These are phyloP conservation scores for Colletotrichum eleusines DNA, from an alignment of 2,329 filamentous ascomycete genomes.

Conservation along the genomic window DNA sequence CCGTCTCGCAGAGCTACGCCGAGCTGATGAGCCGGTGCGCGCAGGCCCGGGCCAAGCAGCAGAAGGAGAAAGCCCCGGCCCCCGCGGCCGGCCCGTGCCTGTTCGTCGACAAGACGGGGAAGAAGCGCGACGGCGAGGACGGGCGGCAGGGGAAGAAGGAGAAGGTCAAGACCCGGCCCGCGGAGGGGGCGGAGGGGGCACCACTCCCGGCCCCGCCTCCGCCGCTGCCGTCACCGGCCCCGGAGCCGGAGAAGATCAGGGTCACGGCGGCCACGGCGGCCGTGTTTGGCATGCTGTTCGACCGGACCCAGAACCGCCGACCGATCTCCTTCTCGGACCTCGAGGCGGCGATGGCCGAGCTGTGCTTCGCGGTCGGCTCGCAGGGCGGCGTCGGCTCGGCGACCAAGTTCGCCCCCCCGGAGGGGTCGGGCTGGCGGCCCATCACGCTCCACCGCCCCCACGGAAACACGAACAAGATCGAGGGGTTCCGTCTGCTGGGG, in stretches of 20 bases:
- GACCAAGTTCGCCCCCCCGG: not conserved
- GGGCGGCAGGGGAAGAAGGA: not conserved
- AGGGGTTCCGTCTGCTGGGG: not conserved
- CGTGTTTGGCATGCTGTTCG: not conserved
- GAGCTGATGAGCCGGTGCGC: not conserved
- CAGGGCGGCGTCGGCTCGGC: not conserved
- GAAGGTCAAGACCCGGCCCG: not conserved
- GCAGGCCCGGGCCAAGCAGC: not conserved
- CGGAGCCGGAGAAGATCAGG: not conserved
- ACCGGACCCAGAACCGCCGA: not conserved
- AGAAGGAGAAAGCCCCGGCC: not conserved
- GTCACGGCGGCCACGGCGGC: not conserved
- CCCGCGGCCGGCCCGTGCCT: not conserved
- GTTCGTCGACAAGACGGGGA: not conserved
- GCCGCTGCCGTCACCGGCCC: not conserved
- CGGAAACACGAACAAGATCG: not conserved
- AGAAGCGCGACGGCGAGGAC: not conserved
- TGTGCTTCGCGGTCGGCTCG: not conserved
- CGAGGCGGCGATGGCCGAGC: not conserved
- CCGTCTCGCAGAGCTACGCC: rapidly evolving
- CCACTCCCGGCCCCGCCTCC: no score
- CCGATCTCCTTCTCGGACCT: not conserved
- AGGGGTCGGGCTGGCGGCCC: not conserved
- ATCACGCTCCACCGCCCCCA: not conserved
- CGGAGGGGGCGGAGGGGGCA: not conserved